Conservation (phyloP, 179 eudicot species). For the Beta lomatogona region DNA sequence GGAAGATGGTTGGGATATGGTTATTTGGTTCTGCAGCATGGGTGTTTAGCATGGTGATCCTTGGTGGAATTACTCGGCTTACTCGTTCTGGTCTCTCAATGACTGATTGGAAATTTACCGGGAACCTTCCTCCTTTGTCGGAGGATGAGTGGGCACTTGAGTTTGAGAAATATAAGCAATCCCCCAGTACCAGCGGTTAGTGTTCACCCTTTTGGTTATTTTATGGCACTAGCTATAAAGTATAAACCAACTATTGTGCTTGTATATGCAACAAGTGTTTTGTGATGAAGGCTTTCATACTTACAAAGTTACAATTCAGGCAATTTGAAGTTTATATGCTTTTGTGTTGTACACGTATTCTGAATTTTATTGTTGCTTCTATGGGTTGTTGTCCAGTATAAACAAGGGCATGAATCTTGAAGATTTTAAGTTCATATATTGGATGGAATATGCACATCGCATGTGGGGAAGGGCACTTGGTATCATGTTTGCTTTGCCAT, state of each 20-base stretch:
- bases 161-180: slow-evolving; percentile 92
- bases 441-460: slow-evolving; percentile 99
- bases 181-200: slow-evolving; percentile 86
- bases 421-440: slow-evolving; percentile 90
- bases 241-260: background rate
- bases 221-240: background rate
- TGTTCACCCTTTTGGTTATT: slow-evolving; percentile 17
- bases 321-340: background rate
- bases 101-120: slow-evolving; percentile 98
- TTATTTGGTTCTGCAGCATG: slow-evolving; percentile 93
- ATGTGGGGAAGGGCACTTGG: slow-evolving; percentile 99
- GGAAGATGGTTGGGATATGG: slow-evolving; percentile 88
- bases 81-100: slow-evolving; percentile 94
- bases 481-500: slow-evolving; percentile 92
- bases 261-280: background rate
- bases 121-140: slow-evolving; percentile 81
- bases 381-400: slow-evolving; percentile 45
- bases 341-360: background rate
- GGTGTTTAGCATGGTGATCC: slow-evolving; percentile 97
- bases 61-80: slow-evolving; percentile 90
- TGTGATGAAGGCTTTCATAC: background rate
- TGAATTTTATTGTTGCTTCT: slow-evolving; percentile 10
- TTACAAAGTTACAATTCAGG: background rate
- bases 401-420: slow-evolving; percentile 90
- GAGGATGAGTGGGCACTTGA: slow-evolving; percentile 79